phyloP scores from a whole-genome alignment of 305 asterid species.

The Vinca major region DNA sequence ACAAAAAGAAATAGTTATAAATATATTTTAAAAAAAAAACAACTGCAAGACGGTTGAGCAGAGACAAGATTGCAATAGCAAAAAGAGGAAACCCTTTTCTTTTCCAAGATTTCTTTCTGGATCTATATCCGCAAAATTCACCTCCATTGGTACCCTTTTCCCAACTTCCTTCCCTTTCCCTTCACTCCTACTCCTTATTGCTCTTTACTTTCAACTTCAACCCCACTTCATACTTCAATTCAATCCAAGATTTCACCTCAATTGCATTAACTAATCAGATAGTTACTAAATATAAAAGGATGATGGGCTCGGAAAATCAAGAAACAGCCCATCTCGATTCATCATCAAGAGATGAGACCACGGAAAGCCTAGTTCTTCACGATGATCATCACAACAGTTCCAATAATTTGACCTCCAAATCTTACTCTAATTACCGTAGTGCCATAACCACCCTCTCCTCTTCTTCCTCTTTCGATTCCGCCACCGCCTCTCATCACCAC shows the following conservation, averaged over 20 bases:
- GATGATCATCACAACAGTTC: constrained; percentile 7
- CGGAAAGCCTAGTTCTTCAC: constrained; percentile 52
- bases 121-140: too few relatives aligned
- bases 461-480: constrained; percentile 13
- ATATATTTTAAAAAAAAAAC: too few relatives aligned
- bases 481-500: constrained; percentile 26
- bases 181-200: too few relatives aligned
- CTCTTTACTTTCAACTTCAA: too few relatives aligned
- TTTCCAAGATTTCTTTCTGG: too few relatives aligned
- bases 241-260: too few relatives aligned
- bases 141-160: not conserved
- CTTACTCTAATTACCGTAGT: constrained; percentile 54
- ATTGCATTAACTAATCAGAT: not conserved
- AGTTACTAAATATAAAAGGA: not conserved
- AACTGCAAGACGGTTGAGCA: too few relatives aligned
- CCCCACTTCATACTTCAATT: too few relatives aligned
- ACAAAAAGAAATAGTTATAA: too few relatives aligned
- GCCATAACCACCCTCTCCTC: constrained; percentile 52
- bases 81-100: too few relatives aligned
- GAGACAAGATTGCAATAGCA: too few relatives aligned
- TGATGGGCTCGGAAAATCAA: constrained; percentile 54
- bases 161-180: too few relatives aligned
- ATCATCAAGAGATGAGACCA: constrained; percentile 28
- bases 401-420: constrained; percentile 38
- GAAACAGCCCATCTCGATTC: constrained; percentile 34